phyloP scores from a whole-genome alignment of 148 eudicot species.

The Rhododendron molle region DNA sequence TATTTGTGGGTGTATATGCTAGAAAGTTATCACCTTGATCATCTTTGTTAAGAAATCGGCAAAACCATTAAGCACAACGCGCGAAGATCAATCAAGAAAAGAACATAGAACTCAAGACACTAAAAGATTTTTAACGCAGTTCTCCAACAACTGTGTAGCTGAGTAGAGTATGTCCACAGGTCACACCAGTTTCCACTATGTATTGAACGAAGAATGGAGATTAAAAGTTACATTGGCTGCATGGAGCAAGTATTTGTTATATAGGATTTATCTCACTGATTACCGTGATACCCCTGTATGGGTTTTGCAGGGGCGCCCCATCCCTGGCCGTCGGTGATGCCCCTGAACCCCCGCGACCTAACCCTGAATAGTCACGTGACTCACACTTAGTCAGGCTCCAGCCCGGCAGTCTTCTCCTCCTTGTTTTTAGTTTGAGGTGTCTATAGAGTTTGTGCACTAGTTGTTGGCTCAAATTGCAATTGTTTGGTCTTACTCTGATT shows the following conservation, averaged over 20 bases:
- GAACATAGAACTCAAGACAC: background rate
- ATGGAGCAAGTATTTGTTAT: background rate
- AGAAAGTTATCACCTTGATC: background rate
- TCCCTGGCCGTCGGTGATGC: too few species aligned
- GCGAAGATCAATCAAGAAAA: background rate
- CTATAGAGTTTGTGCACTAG: background rate
- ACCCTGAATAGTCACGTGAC: background rate
- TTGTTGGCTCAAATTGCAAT: background rate
- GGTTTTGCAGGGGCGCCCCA: background rate
- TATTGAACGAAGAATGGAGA: background rate
- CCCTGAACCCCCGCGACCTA: background rate
- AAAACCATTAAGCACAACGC: background rate
- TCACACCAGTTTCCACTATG: background rate
- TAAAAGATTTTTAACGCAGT: background rate
- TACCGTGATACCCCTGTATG: background rate
- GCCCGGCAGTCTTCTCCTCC: background rate
- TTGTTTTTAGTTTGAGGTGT: constrained; percentile 4
- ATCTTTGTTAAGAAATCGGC: background rate
- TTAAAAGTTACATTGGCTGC: background rate
- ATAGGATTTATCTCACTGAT: background rate
- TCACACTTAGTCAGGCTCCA: background rate
- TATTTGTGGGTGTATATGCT: background rate
- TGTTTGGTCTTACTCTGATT: background rate
- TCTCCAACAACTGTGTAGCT: background rate
- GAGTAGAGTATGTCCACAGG: background rate